Percentiles rank a stretch among this genome's conserved stretches.
Evolutionary conservation across 2,329 filamentous ascomycete genomes (phyloP).

Genomic region (Clonostachys solani): DNA sequence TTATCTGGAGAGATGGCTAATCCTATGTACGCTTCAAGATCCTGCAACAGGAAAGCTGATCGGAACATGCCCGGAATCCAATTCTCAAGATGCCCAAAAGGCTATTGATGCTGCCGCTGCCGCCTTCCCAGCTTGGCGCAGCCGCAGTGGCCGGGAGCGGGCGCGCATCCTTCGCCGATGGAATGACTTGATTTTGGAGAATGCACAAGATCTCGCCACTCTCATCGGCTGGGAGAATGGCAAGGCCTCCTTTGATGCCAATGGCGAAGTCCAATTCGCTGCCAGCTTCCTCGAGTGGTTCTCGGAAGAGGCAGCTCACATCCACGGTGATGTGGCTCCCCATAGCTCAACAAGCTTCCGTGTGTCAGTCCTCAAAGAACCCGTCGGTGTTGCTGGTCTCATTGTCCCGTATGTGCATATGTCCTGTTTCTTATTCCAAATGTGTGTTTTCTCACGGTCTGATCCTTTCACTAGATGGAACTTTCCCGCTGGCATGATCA

Average conservation of each 20-base stretch:
- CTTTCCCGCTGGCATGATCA: slow-evolving; percentile 54
- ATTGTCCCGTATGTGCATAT: slow-evolving; percentile 33
- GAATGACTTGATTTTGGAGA: slow-evolving; percentile 59
- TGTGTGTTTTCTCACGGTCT: too few relatives aligned
- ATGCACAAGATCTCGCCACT: slow-evolving; percentile 58
- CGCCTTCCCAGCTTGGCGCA: slow-evolving; percentile 54
- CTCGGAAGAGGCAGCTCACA: slow-evolving; percentile 49
- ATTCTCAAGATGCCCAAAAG: slow-evolving; percentile 55
- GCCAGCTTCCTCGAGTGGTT: slow-evolving; percentile 58
- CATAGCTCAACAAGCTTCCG: slow-evolving; percentile 49
- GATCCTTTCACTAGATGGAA: slow-evolving; percentile 49
- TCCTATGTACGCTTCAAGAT: slow-evolving; percentile 33
- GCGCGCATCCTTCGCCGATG: slow-evolving; percentile 54
- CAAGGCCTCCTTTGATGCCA: slow-evolving; percentile 56
- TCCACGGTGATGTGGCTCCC: slow-evolving; percentile 55
- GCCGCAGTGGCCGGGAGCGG: slow-evolving; percentile 52
- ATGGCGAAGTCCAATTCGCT: slow-evolving; percentile 49
- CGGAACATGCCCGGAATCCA: slow-evolving; percentile 67
- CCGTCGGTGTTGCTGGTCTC: slow-evolving; percentile 11
- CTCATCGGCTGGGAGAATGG: slow-evolving; percentile 68
- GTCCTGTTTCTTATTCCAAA: slow-evolving; percentile 1
- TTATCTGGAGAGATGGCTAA: not conserved
- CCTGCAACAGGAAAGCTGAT: slow-evolving; percentile 64
- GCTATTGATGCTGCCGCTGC: slow-evolving; percentile 65
- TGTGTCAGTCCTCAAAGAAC: slow-evolving; percentile 16